Percentiles rank a stretch among this genome's conserved stretches.
Evolutionary conservation across 2,329 filamentous ascomycete genomes (phyloP).

Genomic region (Lachnellula willkommii): DNA sequence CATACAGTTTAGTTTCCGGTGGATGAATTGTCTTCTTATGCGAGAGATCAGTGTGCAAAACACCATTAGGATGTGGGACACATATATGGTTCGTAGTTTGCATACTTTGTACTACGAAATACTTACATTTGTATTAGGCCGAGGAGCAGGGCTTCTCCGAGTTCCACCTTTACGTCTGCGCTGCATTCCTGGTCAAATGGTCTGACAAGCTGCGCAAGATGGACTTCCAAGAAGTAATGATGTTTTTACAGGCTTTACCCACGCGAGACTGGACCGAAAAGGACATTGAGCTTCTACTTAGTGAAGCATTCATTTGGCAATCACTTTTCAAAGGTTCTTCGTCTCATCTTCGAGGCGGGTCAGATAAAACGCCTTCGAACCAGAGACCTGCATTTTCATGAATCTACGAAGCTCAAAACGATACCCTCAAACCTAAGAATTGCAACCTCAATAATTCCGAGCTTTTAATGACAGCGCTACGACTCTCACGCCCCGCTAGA

Average conservation of each 20-base stretch:
- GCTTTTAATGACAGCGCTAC: neutral
- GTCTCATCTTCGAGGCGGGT: constrained; percentile 68
- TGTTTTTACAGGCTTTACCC: constrained; percentile 93
- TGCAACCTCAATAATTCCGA: neutral
- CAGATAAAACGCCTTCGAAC: constrained; percentile 30
- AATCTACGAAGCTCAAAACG: neutral
- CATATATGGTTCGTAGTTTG: constrained; percentile 71
- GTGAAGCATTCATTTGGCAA: constrained; percentile 98
- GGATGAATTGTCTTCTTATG: constrained; percentile 99
- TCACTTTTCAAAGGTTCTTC: constrained; percentile 92
- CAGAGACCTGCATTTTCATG: neutral
- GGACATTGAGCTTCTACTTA: constrained; percentile 91
- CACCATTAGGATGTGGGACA: constrained; percentile 99
- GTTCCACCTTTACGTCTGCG: constrained; percentile 97
- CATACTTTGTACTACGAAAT: neutral
- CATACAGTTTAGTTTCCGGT: constrained; percentile 97
- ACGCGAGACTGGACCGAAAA: constrained; percentile 96
- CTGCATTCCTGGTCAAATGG: constrained; percentile 97
- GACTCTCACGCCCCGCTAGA: too few species aligned
- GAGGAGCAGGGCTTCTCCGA: constrained; percentile 98
- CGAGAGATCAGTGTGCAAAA: constrained; percentile 94
- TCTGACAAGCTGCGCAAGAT: constrained; percentile 90
- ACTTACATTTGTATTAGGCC: constrained; percentile 51
- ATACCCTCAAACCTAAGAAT: neutral
- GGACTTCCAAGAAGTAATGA: constrained; percentile 99